Base-by-base conservation (phyloP, 441 rosid species). In the Gossypium davidsonii region DNA sequence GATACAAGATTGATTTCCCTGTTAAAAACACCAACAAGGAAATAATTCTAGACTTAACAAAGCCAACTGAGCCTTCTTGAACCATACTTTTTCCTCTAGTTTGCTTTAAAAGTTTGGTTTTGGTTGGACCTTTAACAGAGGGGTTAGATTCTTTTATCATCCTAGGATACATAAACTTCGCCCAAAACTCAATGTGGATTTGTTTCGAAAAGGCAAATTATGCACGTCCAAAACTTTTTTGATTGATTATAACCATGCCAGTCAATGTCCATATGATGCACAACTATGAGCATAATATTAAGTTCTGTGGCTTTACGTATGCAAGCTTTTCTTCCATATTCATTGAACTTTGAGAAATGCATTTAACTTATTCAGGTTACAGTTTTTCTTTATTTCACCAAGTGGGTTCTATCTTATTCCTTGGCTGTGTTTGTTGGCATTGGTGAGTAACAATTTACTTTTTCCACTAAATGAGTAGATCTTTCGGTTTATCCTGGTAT, bases 361-460 rank as follows among this genome's bases (percentile, higher is more conserved):
- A 28, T 31, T 23, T 4, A 68, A 67, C 23, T 9, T 18, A 74
- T 77, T 51, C 91, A 94, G 98, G 80, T 81, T 14, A 82, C 78
- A 1, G 74, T 77, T 53, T 67, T 78, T 25, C 81, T 87, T 60
- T 90, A 84, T 84, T 56, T 85, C 15, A 26, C 83, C 72, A 91
- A 82, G 83, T 73, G 79, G 69, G 60, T 83, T 53, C 53, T 85
- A 63, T 76, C 77, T 9, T 80, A 72, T 37, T 83, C 88, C 46
- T 28, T 85, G 67, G 79, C 82, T n/a, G 61, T 78, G 71, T 70
- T 76, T 57, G 26, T 83, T 0, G 89, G 91, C 73, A 71, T 81
- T 68, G 96, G 97, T 93, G 81, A 80, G 89, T 69, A 34, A 34
- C 66, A 31, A 72, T 28, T 56, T 70, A 14, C 52, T 11, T 9